A percentile compares a stretch with the other conserved stretches of the same genome.
phyloP scores from a whole-genome alignment of 2,329 filamentous ascomycete genomes.

The Dryadomyces quercivorus region DNA sequence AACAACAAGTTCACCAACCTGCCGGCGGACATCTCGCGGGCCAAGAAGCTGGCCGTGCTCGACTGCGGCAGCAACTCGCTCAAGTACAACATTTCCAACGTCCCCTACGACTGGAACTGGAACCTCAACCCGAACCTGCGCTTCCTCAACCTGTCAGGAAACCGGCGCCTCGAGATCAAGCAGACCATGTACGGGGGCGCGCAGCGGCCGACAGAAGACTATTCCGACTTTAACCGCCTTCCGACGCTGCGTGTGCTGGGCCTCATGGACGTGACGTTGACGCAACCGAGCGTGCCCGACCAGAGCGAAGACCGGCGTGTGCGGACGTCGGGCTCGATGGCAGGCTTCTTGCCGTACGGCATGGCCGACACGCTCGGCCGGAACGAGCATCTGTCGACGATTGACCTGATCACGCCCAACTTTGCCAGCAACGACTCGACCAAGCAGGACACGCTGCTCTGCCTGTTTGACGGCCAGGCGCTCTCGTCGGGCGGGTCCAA shows the following conservation, averaged over 20 bases:
- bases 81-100: constrained; percentile 98
- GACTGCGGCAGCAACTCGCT: constrained; percentile 91
- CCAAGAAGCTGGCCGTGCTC: constrained; percentile 79
- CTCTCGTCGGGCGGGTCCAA: constrained; percentile 83
- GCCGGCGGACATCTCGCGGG: constrained; percentile 87
- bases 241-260: constrained; percentile 77
- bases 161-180: constrained; percentile 89
- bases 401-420: constrained; percentile 87
- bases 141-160: constrained; percentile 92
- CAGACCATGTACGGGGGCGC: constrained; percentile 40
- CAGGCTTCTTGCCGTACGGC: constrained; percentile 83
- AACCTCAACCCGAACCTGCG: constrained; percentile 93
- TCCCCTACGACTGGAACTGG: constrained; percentile 99
- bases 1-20: constrained; percentile 96
- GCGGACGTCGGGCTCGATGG: constrained; percentile 87
- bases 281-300: constrained; percentile 84
- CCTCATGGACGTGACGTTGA: constrained; percentile 95
- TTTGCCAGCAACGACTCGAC: constrained; percentile 53
- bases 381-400: constrained; percentile 88
- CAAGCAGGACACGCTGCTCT: constrained; percentile 79
- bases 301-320: constrained; percentile 92
- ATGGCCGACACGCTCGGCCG: constrained; percentile 94
- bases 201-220: constrained; percentile 45
- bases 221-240: constrained; percentile 79
- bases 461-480: constrained; percentile 93